Conservation (phyloP, 2,329 filamentous ascomycete species). For the Talaromyces piceae region DNA sequence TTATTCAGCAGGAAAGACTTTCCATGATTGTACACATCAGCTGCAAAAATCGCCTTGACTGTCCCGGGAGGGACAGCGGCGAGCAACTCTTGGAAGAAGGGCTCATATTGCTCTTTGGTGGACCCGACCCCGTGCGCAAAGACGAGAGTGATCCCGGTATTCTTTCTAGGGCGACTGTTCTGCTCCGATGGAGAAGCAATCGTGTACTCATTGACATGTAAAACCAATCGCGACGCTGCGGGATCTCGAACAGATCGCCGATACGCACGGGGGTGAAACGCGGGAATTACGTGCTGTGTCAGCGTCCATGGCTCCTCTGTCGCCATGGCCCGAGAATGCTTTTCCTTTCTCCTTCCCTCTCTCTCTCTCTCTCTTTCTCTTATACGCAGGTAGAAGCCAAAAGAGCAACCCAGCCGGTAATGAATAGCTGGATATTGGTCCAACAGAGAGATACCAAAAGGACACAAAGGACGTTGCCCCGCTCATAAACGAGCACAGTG, state of each 20-base stretch:
- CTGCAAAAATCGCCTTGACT: conserved; percentile 7
- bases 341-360: too few species aligned
- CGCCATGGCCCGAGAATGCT: too few species aligned
- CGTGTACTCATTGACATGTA: conserved; percentile 8
- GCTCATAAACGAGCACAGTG: too few species aligned
- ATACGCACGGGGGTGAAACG: conserved; percentile 8
- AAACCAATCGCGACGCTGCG: conserved; percentile 1
- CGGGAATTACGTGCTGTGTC: conserved; percentile 2
- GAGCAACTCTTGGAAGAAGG: conserved; percentile 6
- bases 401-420: too few species aligned
- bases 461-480: too few species aligned
- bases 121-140: conserved; percentile 8
- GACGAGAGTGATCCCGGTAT: conserved; percentile 4
- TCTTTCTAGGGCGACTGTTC: not conserved
- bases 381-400: too few species aligned
- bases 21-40: conserved; percentile 9
- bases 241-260: conserved; percentile 7
- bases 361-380: too few species aligned
- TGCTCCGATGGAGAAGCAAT: not conserved
- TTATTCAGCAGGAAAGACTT: conserved; percentile 6
- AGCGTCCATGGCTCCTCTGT: conserved; percentile 2
- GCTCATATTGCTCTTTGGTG: conserved; percentile 9
- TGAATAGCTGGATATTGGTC: too few species aligned
- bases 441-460: too few species aligned
- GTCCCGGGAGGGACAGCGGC: not conserved